Evolutionary conservation across 2,329 filamentous ascomycete species (phyloP).

Genomic region (Nigrospora osmanthi): DNA sequence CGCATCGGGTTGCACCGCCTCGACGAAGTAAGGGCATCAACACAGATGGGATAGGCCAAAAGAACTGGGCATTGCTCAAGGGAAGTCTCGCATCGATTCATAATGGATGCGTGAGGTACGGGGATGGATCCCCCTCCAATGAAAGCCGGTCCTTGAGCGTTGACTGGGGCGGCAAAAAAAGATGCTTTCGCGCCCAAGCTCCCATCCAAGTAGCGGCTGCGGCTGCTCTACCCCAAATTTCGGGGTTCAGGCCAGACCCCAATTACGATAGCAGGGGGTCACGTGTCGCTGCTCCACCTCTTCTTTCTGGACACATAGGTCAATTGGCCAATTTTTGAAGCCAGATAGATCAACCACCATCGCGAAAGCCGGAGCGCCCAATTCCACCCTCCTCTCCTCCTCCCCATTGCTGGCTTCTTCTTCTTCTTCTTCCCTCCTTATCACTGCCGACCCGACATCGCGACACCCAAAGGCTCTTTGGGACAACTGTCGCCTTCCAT

Average conservation of each 20-base stretch:
- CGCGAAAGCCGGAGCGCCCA: conserved; percentile 3
- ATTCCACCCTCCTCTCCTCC: conserved; percentile 3
- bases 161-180: too few species aligned
- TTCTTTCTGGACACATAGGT: conserved; percentile 2
- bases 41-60: too few species aligned
- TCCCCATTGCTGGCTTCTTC: neutral
- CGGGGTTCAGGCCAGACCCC: neutral
- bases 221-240: neutral
- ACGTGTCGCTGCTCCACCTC: neutral
- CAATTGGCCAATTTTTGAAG: conserved; percentile 3
- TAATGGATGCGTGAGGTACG: too few species aligned
- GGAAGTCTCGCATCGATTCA: too few species aligned
- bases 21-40: too few species aligned
- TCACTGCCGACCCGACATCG: neutral
- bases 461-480: conserved; percentile 1
- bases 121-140: too few species aligned
- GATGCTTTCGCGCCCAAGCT: neutral
- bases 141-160: too few species aligned
- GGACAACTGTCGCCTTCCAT: conserved; percentile 4
- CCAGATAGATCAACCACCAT: conserved; percentile 1
- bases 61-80: too few species aligned
- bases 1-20: too few species aligned
- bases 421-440: conserved; percentile 10
- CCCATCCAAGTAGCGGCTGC: too few species aligned
- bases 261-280: neutral